phyloP scores from a whole-genome alignment of 2,329 filamentous ascomycete genomes.

The Apiospora malaysiana region DNA sequence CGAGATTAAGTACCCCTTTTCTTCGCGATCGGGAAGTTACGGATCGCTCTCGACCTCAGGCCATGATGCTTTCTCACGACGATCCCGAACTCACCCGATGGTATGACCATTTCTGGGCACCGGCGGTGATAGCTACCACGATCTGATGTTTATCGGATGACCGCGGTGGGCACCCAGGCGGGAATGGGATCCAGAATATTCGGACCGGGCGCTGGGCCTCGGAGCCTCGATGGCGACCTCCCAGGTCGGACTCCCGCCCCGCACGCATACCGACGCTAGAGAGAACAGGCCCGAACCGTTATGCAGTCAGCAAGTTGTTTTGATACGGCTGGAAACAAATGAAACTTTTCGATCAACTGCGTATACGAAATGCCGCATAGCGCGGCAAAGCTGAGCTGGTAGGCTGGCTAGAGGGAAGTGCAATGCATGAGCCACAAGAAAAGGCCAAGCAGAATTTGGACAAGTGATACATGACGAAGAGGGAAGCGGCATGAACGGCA shows the following conservation, averaged over 20 bases:
- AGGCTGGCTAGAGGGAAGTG: not conserved
- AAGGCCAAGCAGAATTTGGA: constrained; percentile 10
- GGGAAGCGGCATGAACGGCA: constrained; percentile 2
- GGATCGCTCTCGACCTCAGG: not conserved
- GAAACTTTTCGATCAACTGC: not conserved
- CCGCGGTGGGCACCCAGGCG: not conserved
- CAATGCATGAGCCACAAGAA: constrained; percentile 3
- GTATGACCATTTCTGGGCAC: constrained; percentile 9
- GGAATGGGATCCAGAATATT: constrained; percentile 14
- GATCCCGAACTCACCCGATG: constrained; percentile 10
- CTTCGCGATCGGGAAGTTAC: not conserved
- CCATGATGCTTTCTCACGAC: not conserved
- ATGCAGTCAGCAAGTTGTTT: not conserved
- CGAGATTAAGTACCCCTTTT: constrained; percentile 11
- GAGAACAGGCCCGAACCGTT: constrained; percentile 14
- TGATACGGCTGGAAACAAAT: not conserved
- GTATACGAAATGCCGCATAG: not conserved
- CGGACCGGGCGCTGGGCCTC: constrained; percentile 13
- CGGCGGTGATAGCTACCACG: constrained; percentile 3
- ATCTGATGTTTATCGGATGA: constrained; percentile 17
- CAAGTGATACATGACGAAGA: not conserved
- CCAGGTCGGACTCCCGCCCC: constrained; percentile 2
- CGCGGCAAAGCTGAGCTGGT: not conserved
- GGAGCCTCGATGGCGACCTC: not conserved
- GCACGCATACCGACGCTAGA: constrained; percentile 9